Evolutionary conservation across 2,329 filamentous ascomycete species (phyloP), one percentile per base, ranked within the genome.

Genomic region (Dactylellina drechsleri): DNA sequence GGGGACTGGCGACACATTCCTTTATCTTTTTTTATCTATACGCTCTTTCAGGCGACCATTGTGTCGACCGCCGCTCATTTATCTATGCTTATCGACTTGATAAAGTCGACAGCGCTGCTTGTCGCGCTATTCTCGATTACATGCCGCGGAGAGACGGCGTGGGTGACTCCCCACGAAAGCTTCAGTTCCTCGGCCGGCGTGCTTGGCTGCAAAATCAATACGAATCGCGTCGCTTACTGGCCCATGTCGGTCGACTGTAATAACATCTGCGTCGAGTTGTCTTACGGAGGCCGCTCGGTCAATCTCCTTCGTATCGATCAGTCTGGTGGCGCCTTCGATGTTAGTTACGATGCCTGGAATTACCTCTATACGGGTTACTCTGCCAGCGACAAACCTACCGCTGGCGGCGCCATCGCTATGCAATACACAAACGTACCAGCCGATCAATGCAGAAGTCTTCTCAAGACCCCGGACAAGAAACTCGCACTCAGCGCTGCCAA

Each of bases 401-500:
- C 50, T 53, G 50, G 50, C 50, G 50, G 50, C 6, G 50, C 50
- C 4, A 20, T 53, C 7, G 50, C 50, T 4, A 53, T 53, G 50
- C 18, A 26, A 53, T 53, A 53, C 50, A 53, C 6, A 53, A 53
- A 26, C 20, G 50, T 53, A 13, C 50, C 50, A 3, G 23, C 50
- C 20, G 20, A 53, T 20, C 18, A 26, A 53, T 53, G 50, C 10
- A 53, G n/a, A 53, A 23, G 50, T 28, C 50, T 53, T 10, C 50
- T 53, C 50, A 53, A 53, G 15, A 53, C 50, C 20, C 50, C 5
- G 10, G 50, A 31, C 20, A 53, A 53, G 50, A 53, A 53, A 53
- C 50, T 53, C 50, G 50, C 50, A 53, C 23, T 53, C 50, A 53
- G 50, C 50, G 50, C 50, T 53, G 50, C 50, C 50, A 53, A 53